Base-by-base conservation (phyloP, 306 rosid genomes). In the Trifolium dubium region DNA sequence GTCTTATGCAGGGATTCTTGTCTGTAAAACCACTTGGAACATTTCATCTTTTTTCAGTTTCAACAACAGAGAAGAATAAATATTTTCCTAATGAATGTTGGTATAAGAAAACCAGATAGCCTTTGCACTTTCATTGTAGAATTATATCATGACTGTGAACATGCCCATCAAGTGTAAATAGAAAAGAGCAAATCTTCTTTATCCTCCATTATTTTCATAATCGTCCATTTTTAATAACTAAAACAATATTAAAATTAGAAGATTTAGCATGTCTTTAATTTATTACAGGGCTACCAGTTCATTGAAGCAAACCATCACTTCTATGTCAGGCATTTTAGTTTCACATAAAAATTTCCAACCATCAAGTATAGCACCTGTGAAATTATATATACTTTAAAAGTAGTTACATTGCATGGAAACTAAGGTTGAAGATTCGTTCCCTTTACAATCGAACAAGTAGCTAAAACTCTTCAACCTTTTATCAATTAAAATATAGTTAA, bases 21-120 rank as follows among this genome's bases (percentile, higher is more conserved):
- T 6, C 30, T 28, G 9, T 43, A 43, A 12, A 40, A 47, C 63
- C 47, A 50, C 29, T 15, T 35, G 28, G 23, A 60, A 28, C 67
- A 49, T 73, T 78, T 43, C 49, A 53, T 59, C 73, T 44, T 13
- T 65, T 19, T 39, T 62, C 29, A 9, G 47, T 58, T 68, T 61
- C 67, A 73, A 67, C 37, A 53, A 66, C 23, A 12, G 61, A 17
- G 73, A 50, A 55, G 80, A 69, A 60, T 35, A 63, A 59, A 68
- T 44, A 34, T 82, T 54, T 62, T 3, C 17, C 37, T 32, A 28
- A 29, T 19, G 40, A 58, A 49, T 9, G 35, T 49, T 12, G 31
- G 3, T 17, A 40, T 37, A 76, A 81, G 28, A 39, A 76, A 71
- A 67, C 12, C 34, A 17, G 14, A 67, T 58, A 47, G 12, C 47